A percentile compares a stretch with the other conserved stretches of the same genome.
phyloP scores from a whole-genome alignment of 192 early-diverging fungal species.

The Polychytrium aggregatum region DNA sequence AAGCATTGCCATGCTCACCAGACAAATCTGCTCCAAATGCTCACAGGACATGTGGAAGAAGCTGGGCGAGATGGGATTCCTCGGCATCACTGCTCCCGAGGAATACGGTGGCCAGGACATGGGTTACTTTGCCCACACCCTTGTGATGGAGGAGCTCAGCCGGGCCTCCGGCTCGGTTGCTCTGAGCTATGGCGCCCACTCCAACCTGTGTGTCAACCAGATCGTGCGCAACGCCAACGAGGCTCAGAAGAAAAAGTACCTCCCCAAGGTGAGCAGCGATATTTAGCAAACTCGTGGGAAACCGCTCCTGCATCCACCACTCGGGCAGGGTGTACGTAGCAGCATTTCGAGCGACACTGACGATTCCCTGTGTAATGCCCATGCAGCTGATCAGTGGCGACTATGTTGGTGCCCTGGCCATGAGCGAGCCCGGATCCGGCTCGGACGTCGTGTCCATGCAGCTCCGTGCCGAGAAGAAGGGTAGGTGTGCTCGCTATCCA shows the following conservation, averaged over 20 bases:
- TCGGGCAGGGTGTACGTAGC: too few species aligned
- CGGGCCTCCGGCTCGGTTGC: conserved; percentile 82
- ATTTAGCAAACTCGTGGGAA: not conserved
- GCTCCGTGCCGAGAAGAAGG: conserved; percentile 67
- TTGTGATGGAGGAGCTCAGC: conserved; percentile 90
- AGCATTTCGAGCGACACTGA: too few species aligned
- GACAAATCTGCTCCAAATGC: too few species aligned
- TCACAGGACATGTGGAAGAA: conserved; percentile 88
- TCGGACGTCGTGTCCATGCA: conserved; percentile 92
- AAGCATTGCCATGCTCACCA: too few species aligned
- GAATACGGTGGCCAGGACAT: conserved; percentile 79
- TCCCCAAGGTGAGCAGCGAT: conserved; percentile 50
- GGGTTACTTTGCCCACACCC: conserved; percentile 81
- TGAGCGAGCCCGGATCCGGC: conserved; percentile 84
- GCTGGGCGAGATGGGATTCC: conserved; percentile 88
- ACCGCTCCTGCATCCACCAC: too few species aligned
- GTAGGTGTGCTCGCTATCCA: conserved; percentile 6
- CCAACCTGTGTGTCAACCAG: conserved; percentile 96
- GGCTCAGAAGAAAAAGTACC: conserved; percentile 77
- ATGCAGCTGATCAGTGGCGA: conserved; percentile 74
- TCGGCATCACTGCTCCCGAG: conserved; percentile 82
- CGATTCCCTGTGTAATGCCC: too few species aligned
- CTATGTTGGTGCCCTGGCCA: conserved; percentile 82
- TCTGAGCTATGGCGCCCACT: conserved; percentile 89
- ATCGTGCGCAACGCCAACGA: conserved; percentile 83